These are phyloP conservation scores for Corymbia citriodora DNA, from an alignment of 441 rosid species.

Conservation along the genomic window DNA sequence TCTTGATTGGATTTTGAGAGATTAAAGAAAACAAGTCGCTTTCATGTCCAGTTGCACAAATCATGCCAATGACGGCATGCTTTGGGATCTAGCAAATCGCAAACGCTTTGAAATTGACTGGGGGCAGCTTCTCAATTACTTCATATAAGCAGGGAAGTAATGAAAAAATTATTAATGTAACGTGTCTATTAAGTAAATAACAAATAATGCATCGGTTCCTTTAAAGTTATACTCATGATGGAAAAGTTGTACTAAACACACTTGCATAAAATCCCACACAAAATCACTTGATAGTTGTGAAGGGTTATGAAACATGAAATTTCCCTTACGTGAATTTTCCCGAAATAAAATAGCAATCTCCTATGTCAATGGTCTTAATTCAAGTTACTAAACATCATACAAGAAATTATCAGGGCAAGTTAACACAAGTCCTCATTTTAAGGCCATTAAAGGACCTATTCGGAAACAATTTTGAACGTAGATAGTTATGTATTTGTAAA, in stretches of 20 bases:
- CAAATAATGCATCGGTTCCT: not conserved
- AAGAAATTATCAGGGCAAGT: not conserved
- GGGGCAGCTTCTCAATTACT: not conserved
- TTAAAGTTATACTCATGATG: not conserved
- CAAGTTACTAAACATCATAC: not conserved
- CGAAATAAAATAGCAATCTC: not conserved
- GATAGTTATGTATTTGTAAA: accelerated
- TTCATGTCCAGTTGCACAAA: not conserved
- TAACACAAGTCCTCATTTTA: not conserved
- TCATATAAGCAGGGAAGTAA: not conserved
- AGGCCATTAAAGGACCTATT: not conserved
- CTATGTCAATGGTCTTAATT: no score
- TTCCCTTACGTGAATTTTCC: accelerated
- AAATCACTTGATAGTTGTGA: not conserved
- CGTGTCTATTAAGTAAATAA: not conserved
- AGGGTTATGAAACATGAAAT: not conserved
- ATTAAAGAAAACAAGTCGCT: not conserved
- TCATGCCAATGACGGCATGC: not conserved
- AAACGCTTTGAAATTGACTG: not conserved
- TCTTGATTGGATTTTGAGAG: not conserved
- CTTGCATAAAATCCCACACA: not conserved
- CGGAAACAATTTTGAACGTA: accelerated
- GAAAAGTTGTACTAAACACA: not conserved
- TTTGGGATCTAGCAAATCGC: not conserved
- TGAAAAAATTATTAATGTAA: not conserved